Percentiles rank a stretch among this genome's conserved stretches.
Conservation (phyloP, 306 rosid species). For the Fagus sylvatica region DNA sequence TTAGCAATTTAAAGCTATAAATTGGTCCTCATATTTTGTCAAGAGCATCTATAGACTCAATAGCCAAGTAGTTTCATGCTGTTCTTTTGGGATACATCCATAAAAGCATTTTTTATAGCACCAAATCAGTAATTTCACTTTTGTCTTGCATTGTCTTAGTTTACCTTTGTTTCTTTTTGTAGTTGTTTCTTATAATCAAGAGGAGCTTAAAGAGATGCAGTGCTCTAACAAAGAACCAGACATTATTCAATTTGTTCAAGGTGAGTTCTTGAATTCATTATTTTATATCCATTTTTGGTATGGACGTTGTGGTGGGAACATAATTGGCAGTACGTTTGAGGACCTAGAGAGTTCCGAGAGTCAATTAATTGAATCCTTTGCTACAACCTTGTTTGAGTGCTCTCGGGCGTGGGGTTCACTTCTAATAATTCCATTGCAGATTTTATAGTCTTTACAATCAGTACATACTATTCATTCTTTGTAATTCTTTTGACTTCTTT, state of each 20-base stretch:
- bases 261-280: constrained; percentile 40
- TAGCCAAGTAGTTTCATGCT: not conserved
- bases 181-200: constrained; percentile 98
- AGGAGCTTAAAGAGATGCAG: constrained; percentile 97
- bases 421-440: too few relatives aligned
- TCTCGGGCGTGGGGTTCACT: too few relatives aligned
- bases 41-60: not conserved
- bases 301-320: not conserved
- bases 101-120: not conserved
- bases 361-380: too few relatives aligned
- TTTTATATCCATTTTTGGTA: constrained; percentile 16
- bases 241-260: constrained; percentile 85
- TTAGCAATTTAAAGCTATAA: not conserved
- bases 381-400: too few relatives aligned
- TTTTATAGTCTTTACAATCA: too few relatives aligned
- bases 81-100: not conserved
- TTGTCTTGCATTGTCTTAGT: constrained; percentile 20
- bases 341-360: too few relatives aligned
- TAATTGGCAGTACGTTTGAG: too few relatives aligned
- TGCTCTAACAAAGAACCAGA: constrained; percentile 97
- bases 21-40: not conserved
- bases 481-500: too few relatives aligned
- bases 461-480: too few relatives aligned
- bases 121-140: constrained; percentile 1
- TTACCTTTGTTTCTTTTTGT: constrained; percentile 33